Conservation (phyloP, 148 eudicot genomes). For the Arbutus unedo region DNA sequence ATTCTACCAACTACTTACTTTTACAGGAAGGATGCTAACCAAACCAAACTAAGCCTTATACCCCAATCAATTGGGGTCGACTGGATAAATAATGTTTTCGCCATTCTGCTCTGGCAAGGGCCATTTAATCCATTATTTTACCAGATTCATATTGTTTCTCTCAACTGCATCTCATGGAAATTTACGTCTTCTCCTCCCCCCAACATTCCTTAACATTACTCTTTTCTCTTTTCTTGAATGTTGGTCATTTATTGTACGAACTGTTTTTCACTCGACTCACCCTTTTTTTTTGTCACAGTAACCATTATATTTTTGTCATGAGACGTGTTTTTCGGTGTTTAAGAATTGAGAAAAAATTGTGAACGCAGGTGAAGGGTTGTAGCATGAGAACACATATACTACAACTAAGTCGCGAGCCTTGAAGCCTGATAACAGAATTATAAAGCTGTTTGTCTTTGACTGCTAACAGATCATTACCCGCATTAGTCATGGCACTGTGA, state of each 20-base stretch:
- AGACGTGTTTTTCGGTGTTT: background rate
- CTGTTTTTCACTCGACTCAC: background rate
- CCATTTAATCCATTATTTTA: background rate
- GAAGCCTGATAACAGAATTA: slow-evolving; percentile 30
- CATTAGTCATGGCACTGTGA: slow-evolving; percentile 2
- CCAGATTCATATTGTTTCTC: background rate
- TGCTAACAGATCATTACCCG: slow-evolving; percentile 13
- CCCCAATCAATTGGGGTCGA: background rate
- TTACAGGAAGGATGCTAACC: background rate
- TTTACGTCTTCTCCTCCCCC: background rate
- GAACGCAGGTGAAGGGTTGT: slow-evolving; percentile 62
- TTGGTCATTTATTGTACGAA: background rate
- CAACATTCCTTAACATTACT: too few relatives aligned
- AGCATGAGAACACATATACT: slow-evolving; percentile 61
- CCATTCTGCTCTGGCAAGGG: background rate
- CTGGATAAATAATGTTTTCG: background rate
- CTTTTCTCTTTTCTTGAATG: too few relatives aligned
- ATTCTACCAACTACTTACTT: background rate
- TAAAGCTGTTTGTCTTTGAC: slow-evolving; percentile 22
- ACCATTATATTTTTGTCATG: background rate
- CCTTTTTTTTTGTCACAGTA: background rate
- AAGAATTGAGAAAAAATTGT: background rate
- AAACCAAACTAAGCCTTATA: background rate
- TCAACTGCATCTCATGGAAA: background rate
- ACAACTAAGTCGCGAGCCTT: slow-evolving; percentile 37